A percentile compares a stretch with the other conserved stretches of the same genome.
Conservation (phyloP, 495 filamentous ascomycete species). For the Parachaetomium inaequale region DNA sequence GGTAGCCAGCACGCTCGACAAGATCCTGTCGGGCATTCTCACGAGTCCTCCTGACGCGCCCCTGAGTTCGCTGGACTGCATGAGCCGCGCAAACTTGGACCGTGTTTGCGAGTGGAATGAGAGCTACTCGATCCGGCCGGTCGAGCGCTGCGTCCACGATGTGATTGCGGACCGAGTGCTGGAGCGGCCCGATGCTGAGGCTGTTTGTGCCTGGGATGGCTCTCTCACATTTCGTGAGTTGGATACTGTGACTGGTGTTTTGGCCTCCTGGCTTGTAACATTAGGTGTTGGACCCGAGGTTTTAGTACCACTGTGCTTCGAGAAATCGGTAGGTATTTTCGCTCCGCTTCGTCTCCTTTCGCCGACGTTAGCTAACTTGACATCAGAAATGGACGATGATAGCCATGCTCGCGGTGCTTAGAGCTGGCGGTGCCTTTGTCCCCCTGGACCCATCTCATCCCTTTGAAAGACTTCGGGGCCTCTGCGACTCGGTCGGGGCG, state of each 20-base stretch:
- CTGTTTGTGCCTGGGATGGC: constrained; percentile 56
- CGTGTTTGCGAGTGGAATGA: constrained; percentile 25
- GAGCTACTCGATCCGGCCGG: constrained; percentile 3
- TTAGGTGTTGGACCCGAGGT: constrained; percentile 47
- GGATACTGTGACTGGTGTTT: constrained; percentile 28
- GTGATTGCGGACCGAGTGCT: constrained; percentile 46
- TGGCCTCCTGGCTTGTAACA: constrained; percentile 42
- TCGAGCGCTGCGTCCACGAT: constrained; percentile 45
- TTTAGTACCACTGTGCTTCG: constrained; percentile 53
- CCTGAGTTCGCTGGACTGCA: constrained; percentile 13
- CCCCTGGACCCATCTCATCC: constrained; percentile 57
- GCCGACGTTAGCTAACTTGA: background rate
- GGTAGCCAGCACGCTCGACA: constrained; percentile 24
- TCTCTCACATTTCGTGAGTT: constrained; percentile 55
- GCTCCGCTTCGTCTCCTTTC: constrained; percentile 14
- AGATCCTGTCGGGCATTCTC: constrained; percentile 22
- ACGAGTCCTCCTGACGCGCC: constrained; percentile 3
- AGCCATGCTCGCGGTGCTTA: constrained; percentile 53
- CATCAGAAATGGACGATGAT: constrained; percentile 54
- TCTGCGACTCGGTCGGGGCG: constrained; percentile 42
- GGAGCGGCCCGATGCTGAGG: constrained; percentile 30
- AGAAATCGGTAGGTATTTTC: constrained; percentile 44
- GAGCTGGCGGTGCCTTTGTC: constrained; percentile 58
- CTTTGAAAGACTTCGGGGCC: constrained; percentile 41
- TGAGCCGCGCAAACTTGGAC: constrained; percentile 22